Percentiles rank a stretch among this genome's conserved stretches.
Evolutionary conservation across 257 asterid species (phyloP).

Genomic region (Solanum rostratum): DNA sequence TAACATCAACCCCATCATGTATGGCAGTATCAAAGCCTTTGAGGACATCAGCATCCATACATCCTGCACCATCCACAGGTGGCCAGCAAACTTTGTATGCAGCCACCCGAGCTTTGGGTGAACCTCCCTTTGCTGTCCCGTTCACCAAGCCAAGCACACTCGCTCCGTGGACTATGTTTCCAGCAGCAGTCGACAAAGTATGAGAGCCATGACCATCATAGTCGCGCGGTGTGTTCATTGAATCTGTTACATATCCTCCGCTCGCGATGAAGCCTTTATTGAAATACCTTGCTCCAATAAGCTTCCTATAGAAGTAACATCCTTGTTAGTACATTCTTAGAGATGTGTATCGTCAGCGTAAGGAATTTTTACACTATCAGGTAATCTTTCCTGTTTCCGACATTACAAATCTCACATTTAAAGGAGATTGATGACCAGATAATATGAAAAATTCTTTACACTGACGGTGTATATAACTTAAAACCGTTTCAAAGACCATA

Average conservation of each 20-base stretch:
- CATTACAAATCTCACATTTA: not conserved
- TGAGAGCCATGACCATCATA: constrained; percentile 57
- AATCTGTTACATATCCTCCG: not conserved
- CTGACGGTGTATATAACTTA: not conserved
- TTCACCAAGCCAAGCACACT: constrained; percentile 31
- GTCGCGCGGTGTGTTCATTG: constrained; percentile 24
- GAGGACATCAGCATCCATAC: constrained; percentile 48
- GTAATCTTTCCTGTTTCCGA: not conserved
- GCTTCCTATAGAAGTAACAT: constrained; percentile 34
- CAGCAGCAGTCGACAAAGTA: constrained; percentile 79
- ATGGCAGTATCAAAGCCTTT: constrained; percentile 52
- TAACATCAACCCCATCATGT: constrained; percentile 60
- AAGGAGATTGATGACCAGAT: not conserved
- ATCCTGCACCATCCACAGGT: not conserved
- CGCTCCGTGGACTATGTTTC: constrained; percentile 56
- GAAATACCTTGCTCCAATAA: constrained; percentile 69
- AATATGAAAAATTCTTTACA: not conserved
- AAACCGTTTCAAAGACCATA: not conserved
- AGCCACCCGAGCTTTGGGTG: constrained; percentile 65
- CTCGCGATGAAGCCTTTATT: constrained; percentile 33
- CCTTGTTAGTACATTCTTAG: not conserved
- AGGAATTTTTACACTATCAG: not conserved
- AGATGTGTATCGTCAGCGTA: not conserved
- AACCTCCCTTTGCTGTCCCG: constrained; percentile 79
- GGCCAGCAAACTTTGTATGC: constrained; percentile 59